These are phyloP conservation scores for Lachancea kluyveri DNA, from an alignment of 805 yeast species.

Conservation along the genomic window DNA sequence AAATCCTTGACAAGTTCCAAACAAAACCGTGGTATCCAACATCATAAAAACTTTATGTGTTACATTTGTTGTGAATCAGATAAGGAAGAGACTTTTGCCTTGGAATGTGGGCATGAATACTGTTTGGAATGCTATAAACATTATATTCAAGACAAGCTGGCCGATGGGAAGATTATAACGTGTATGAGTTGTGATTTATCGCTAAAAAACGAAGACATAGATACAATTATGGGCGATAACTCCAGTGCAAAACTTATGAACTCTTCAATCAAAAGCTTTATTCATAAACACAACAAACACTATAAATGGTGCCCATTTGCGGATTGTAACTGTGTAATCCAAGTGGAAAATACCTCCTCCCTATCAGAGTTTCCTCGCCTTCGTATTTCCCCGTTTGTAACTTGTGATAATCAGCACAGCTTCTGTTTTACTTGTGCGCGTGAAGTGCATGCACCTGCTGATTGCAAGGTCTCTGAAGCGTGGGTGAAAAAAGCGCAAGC, in stretches of 20 bases:
- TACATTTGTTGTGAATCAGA: slow-evolving; percentile 66
- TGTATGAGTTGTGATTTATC: slow-evolving; percentile 60
- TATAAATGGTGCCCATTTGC: slow-evolving; percentile 82
- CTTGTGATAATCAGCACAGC: slow-evolving; percentile 57
- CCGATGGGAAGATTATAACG: slow-evolving; percentile 41
- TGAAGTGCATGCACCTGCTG: slow-evolving; percentile 80
- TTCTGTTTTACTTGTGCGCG: slow-evolving; percentile 75
- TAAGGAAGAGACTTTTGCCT: slow-evolving; percentile 36
- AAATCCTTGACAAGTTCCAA: neutral
- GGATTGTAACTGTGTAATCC: slow-evolving; percentile 61
- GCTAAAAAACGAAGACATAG: slow-evolving; percentile 34
- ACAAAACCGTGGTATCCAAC: slow-evolving; percentile 11
- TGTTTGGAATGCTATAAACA: slow-evolving; percentile 64
- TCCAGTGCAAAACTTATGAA: slow-evolving; percentile 27
- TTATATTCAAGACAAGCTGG: slow-evolving; percentile 45
- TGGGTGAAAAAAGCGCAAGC: slow-evolving; percentile 82
- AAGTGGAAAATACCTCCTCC: slow-evolving; percentile 29
- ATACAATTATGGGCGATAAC: slow-evolving; percentile 34
- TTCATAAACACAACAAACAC: slow-evolving; percentile 41
- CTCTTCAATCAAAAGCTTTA: slow-evolving; percentile 41
- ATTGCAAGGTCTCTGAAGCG: slow-evolving; percentile 57
- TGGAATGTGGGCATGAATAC: slow-evolving; percentile 65
- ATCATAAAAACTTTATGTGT: slow-evolving; percentile 40
- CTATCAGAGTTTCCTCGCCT: slow-evolving; percentile 22
- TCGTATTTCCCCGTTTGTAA: slow-evolving; percentile 54